Evolutionary conservation across 768 basidiomycete species (phyloP).

Genomic region (Lyophyllum decastes): DNA sequence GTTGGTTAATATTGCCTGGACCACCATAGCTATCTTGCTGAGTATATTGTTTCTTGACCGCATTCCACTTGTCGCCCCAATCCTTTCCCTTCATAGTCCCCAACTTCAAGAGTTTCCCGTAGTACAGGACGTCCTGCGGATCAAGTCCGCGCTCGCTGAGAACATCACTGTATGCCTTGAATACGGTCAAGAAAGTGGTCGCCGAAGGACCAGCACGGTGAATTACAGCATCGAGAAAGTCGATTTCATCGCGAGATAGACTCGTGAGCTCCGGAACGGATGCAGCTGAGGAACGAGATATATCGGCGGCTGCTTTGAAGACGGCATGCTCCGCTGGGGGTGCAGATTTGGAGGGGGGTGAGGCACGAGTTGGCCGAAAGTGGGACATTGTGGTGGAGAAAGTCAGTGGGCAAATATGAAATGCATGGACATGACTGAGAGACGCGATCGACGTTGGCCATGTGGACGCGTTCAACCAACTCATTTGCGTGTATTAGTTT

Average conservation of each 20-base stretch:
- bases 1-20: background rate
- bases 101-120: slow-evolving; percentile 80
- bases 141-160: slow-evolving; percentile 76
- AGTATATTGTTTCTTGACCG: slow-evolving; percentile 60
- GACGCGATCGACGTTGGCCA: background rate
- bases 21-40: slow-evolving; percentile 27
- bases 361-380: slow-evolving; percentile 49
- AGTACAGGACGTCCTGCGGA: slow-evolving; percentile 78
- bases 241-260: slow-evolving; percentile 58
- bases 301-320: slow-evolving; percentile 28
- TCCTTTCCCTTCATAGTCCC: slow-evolving; percentile 77
- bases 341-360: slow-evolving; percentile 43
- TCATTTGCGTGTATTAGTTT: slow-evolving; percentile 11
- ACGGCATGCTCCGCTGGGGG: slow-evolving; percentile 16
- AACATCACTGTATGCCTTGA: slow-evolving; percentile 84
- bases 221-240: slow-evolving; percentile 76
- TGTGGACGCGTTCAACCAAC: slow-evolving; percentile 10
- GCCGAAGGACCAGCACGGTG: slow-evolving; percentile 64
- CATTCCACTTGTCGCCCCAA: slow-evolving; percentile 83
- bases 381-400: slow-evolving; percentile 34
- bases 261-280: slow-evolving; percentile 53
- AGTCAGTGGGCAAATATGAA: background rate
- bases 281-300: slow-evolving; percentile 39
- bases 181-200: slow-evolving; percentile 77
- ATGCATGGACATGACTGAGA: background rate